Percentiles rank a stretch among this genome's conserved stretches.
These are phyloP conservation scores for Colletotrichum cordylinicola DNA, from an alignment of 2,329 filamentous ascomycete species.

Conservation along the genomic window DNA sequence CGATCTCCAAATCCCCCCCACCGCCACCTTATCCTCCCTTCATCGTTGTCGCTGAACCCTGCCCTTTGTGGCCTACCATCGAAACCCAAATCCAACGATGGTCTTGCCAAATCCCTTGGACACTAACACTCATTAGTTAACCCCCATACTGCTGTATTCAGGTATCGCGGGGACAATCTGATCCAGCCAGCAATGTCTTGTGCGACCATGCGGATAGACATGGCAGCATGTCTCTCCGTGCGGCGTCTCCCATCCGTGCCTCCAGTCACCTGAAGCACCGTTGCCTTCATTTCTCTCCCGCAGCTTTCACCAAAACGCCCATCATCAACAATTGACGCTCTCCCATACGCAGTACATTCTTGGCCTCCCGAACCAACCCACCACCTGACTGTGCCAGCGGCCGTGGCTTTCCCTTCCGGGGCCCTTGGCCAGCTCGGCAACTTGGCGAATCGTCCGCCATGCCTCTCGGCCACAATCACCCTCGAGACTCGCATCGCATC, in stretches of 20 bases:
- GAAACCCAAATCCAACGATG: not conserved
- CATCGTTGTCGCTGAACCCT: not conserved
- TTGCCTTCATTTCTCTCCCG: not conserved
- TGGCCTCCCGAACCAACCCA: not conserved
- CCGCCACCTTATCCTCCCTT: not conserved
- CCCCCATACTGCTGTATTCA: not conserved
- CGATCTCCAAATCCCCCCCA: not conserved
- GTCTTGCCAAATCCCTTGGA: not conserved
- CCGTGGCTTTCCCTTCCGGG: slow-evolving; percentile 6
- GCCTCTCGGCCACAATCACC: not conserved
- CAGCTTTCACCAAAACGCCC: not conserved
- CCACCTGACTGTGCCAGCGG: not conserved
- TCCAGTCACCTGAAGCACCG: not conserved
- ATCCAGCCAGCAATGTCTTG: not conserved
- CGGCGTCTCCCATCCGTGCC: not conserved
- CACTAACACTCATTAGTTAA: not conserved
- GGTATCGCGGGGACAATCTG: not conserved
- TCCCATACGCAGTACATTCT: not conserved
- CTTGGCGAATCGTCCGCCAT: slow-evolving; percentile 9
- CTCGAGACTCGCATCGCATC: not conserved
- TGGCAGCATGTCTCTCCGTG: not conserved
- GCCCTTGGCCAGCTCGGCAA: not conserved
- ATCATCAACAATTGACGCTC: not conserved
- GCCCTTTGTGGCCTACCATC: not conserved
- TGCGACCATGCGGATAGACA: not conserved